phyloP scores from a whole-genome alignment of 495 filamentous ascomycete genomes.

The Hyaloscypha hepaticicola region DNA sequence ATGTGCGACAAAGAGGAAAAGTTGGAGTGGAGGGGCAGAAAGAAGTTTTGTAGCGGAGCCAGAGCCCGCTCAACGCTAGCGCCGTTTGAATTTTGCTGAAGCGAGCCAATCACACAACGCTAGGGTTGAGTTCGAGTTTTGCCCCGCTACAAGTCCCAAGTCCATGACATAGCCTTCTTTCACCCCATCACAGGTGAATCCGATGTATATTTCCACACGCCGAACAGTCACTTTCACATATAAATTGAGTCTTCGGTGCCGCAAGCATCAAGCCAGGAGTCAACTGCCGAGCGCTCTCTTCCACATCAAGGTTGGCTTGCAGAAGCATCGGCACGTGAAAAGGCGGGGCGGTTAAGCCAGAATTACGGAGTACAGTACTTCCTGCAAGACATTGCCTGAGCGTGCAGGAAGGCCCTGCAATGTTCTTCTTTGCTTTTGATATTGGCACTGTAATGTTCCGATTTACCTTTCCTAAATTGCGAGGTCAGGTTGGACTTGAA shows the following conservation, averaged over 20 bases:
- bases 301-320: too few species aligned
- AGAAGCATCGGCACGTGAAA: not conserved
- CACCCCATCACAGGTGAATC: not conserved
- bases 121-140: slow-evolving; percentile 4
- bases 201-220: not conserved
- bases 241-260: not conserved
- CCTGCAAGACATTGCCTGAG: not conserved
- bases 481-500: not conserved
- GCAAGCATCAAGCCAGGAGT: not conserved
- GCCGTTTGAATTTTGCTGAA: not conserved
- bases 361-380: too few species aligned
- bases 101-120: slow-evolving; percentile 7
- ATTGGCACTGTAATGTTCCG: not conserved
- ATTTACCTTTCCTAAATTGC: not conserved
- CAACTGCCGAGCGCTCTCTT: too few species aligned
- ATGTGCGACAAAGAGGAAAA: slow-evolving; percentile 27
- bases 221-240: not conserved
- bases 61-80: not conserved
- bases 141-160: slow-evolving; percentile 5
- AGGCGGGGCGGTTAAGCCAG: not conserved
- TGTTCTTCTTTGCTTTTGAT: not conserved
- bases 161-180: not conserved
- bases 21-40: not conserved
- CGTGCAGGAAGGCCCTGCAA: not conserved
- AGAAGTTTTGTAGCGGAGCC: slow-evolving; percentile 10